A percentile compares a stretch with the other conserved stretches of the same genome.
Evolutionary conservation across 495 filamentous ascomycete species (phyloP).

Genomic region (Hypoxylon lenormandii): DNA sequence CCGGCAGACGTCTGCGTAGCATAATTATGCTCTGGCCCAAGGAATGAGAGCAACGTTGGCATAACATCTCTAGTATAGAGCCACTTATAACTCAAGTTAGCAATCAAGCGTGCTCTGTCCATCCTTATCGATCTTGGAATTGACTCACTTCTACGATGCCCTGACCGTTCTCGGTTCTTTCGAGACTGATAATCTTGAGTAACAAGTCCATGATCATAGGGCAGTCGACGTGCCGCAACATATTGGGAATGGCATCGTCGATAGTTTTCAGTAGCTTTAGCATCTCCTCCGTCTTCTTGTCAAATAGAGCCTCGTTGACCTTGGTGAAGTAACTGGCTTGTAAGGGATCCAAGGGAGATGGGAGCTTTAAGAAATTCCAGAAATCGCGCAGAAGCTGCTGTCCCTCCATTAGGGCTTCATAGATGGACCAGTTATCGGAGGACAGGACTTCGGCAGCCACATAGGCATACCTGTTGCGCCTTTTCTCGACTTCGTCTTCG

Average conservation of each 20-base stretch:
- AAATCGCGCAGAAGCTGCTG: conserved; percentile 79
- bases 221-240: conserved; percentile 94
- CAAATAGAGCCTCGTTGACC: conserved; percentile 93
- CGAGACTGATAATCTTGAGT: conserved; percentile 95
- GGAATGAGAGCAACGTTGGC: conserved; percentile 84
- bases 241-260: conserved; percentile 81
- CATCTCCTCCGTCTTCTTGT: conserved; percentile 98
- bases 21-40: conserved; percentile 81
- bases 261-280: conserved; percentile 84
- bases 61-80: conserved; percentile 91
- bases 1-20: conserved; percentile 96
- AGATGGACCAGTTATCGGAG: conserved; percentile 95
- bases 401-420: conserved; percentile 90
- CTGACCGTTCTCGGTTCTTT: conserved; percentile 89
- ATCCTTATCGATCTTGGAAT: not conserved
- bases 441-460: conserved; percentile 92
- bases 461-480: conserved; percentile 88
- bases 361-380: conserved; percentile 86
- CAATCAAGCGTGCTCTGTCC: not conserved
- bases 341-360: conserved; percentile 84
- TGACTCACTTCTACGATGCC: conserved; percentile 87
- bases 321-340: conserved; percentile 99
- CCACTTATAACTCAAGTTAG: conserved; percentile 71
- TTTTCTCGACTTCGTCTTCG: conserved; percentile 83
- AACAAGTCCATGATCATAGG: conserved; percentile 99